Evolutionary conservation across 2,329 filamentous ascomycete genomes (phyloP).

Genomic region (Coniochaeta sp.): DNA sequence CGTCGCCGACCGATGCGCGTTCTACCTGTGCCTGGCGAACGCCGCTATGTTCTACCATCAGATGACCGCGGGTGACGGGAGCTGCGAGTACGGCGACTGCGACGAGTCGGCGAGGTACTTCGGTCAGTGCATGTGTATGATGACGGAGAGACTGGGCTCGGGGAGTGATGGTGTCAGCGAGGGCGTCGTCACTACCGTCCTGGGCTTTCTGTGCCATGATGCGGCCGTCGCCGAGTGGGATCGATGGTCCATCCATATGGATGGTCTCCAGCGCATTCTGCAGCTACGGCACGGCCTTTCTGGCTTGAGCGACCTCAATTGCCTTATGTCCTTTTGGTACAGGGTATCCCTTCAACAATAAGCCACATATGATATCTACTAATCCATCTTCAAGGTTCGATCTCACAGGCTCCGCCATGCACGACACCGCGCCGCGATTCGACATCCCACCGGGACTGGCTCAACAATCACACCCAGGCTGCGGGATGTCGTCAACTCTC

Average conservation of each 20-base stretch:
- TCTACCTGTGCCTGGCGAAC: background rate
- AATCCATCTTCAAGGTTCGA: background rate
- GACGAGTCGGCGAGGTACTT: background rate
- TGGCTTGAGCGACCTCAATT: background rate
- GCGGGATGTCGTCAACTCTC: background rate
- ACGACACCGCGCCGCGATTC: background rate
- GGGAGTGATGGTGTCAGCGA: background rate
- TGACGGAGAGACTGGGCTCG: background rate
- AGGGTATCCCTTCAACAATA: no score
- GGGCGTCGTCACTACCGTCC: background rate
- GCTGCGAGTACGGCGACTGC: background rate
- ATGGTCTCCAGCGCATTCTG: background rate
- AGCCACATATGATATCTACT: background rate
- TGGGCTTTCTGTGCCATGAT: background rate
- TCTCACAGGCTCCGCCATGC: background rate
- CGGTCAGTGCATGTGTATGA: background rate
- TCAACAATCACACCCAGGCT: background rate
- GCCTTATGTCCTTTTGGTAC: background rate
- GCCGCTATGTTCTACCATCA: background rate
- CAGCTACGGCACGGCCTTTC: background rate
- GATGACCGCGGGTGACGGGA: background rate
- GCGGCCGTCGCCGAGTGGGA: background rate
- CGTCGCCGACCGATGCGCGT: background rate
- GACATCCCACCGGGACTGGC: background rate
- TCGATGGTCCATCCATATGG: background rate